Conservation (phyloP, 495 filamentous ascomycete species). For the Penicillium argentinense region DNA sequence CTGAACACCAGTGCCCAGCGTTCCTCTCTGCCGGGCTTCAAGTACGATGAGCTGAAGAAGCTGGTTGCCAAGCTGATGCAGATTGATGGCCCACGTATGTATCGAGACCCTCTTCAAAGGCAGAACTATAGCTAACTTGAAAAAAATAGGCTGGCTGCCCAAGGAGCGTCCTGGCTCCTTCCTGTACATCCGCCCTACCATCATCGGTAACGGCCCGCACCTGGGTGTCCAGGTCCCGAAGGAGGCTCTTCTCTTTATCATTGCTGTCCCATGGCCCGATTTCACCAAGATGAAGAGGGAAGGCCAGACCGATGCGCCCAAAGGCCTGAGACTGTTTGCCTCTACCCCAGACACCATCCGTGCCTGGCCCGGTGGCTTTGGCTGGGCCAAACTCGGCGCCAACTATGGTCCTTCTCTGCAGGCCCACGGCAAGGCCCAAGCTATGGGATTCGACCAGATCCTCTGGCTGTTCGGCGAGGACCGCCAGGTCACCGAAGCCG, state of each 20-base stretch:
- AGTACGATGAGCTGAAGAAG: slow-evolving; percentile 67
- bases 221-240: slow-evolving; percentile 80
- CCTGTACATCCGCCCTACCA: slow-evolving; percentile 79
- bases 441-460: slow-evolving; percentile 77
- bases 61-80: slow-evolving; percentile 68
- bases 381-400: slow-evolving; percentile 85
- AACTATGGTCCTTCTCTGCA: slow-evolving; percentile 86
- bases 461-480: slow-evolving; percentile 85
- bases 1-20: slow-evolving; percentile 69
- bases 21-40: slow-evolving; percentile 76
- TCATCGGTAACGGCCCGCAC: slow-evolving; percentile 77
- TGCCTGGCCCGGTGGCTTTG: slow-evolving; percentile 91
- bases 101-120: not conserved
- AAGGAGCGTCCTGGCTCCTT: slow-evolving; percentile 57
- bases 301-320: slow-evolving; percentile 20
- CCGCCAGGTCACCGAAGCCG: slow-evolving; percentile 81
- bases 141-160: slow-evolving; percentile 81
- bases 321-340: slow-evolving; percentile 75
- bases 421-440: slow-evolving; percentile 69
- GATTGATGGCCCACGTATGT: slow-evolving; percentile 44
- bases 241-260: slow-evolving; percentile 82
- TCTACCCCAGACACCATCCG: slow-evolving; percentile 74
- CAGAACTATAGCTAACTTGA: no score
- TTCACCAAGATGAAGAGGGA: slow-evolving; percentile 40
- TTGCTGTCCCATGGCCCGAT: slow-evolving; percentile 71